A percentile compares a stretch with the other conserved stretches of the same genome.
Conservation (phyloP, 2,329 filamentous ascomycete genomes). For the Pseudodiploospora longispora region DNA sequence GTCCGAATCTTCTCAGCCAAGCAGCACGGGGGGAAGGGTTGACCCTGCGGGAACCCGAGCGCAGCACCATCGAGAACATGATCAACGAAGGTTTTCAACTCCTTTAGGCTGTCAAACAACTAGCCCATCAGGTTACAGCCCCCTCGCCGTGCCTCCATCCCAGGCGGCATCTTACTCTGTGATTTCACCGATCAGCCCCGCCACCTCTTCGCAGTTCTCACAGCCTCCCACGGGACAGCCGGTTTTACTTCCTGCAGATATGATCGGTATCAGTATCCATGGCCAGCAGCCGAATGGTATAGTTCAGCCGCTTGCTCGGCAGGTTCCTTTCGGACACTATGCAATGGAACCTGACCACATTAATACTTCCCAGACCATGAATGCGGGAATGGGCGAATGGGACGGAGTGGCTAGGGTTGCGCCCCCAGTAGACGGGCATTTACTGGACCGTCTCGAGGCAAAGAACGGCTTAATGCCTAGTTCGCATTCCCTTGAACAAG, state of each 20-base stretch:
- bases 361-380: conserved; percentile 27
- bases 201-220: conserved; percentile 31
- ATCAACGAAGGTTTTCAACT: conserved; percentile 33
- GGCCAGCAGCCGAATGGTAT: conserved; percentile 41
- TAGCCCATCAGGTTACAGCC: conserved; percentile 30
- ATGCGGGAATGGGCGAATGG: conserved; percentile 36
- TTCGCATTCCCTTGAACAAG: conserved; percentile 17
- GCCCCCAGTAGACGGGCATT: conserved; percentile 16
- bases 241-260: conserved; percentile 41
- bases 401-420: conserved; percentile 28
- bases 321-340: conserved; percentile 70
- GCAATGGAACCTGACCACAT: conserved; percentile 40
- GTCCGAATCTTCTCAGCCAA: background rate
- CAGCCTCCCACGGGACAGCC: conserved; percentile 28
- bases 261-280: conserved; percentile 43
- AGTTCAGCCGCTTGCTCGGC: conserved; percentile 64
- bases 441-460: conserved; percentile 19
- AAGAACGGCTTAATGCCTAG: conserved; percentile 22
- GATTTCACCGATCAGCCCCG: conserved; percentile 46
- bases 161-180: conserved; percentile 35
- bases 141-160: conserved; percentile 33
- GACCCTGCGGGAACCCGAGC: conserved; percentile 9
- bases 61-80: conserved; percentile 16
- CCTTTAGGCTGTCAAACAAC: conserved; percentile 33
- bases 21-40: background rate